Evolutionary conservation across 305 asterid genomes (phyloP).

Genomic region (Fraxinus baroniana): DNA sequence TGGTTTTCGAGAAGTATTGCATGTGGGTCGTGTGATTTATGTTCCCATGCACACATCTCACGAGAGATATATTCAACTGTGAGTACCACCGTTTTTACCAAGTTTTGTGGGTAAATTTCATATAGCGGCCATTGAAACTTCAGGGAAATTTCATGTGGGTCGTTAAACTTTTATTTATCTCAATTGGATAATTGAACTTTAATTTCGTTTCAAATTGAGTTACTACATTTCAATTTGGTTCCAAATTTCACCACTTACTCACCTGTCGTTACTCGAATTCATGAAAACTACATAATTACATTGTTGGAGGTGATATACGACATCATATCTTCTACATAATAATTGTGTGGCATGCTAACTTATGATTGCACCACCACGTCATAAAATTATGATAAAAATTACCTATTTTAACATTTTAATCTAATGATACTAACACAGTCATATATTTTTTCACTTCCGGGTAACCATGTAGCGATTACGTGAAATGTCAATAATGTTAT

Average conservation of each 20-base stretch:
- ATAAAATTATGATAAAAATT: background rate
- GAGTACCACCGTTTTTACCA: background rate
- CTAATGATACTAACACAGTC: background rate
- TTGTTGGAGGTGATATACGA: background rate
- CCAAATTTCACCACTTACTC: background rate
- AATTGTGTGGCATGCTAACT: background rate
- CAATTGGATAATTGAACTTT: background rate
- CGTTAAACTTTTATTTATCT: background rate
- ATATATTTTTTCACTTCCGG: background rate
- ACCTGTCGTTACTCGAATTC: background rate
- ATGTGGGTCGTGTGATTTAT: background rate
- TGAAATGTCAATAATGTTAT: background rate
- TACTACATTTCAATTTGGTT: background rate
- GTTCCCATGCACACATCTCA: constrained; percentile 3
- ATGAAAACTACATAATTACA: background rate
- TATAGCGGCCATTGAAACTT: background rate
- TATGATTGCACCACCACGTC: background rate
- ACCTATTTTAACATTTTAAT: background rate
- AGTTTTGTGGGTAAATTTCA: background rate
- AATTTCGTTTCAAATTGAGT: background rate
- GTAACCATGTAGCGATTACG: background rate
- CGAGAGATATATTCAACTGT: background rate
- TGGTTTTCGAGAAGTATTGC: background rate
- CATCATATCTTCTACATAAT: background rate
- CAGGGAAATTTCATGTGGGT: background rate